A percentile compares a stretch with the other conserved stretches of the same genome.
These are phyloP conservation scores for Oryza punctata DNA, from an alignment of 176 grass and related monocot species.

Conservation along the genomic window DNA sequence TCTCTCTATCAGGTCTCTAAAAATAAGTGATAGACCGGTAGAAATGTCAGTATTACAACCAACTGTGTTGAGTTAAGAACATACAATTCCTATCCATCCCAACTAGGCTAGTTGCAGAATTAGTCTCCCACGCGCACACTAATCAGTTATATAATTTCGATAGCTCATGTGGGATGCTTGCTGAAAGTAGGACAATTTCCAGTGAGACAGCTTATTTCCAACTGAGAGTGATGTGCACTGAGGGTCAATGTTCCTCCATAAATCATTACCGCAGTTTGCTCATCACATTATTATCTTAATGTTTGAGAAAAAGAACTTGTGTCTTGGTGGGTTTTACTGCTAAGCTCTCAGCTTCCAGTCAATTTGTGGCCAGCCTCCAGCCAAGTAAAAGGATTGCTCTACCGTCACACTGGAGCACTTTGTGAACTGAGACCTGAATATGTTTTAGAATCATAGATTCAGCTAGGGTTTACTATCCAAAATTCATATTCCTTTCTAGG, in stretches of 20 bases:
- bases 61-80: neutral
- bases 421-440: neutral
- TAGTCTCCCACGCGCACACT: too few species aligned
- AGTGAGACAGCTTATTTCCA: neutral
- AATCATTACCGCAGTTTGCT: neutral
- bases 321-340: neutral
- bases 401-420: neutral
- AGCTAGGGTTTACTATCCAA: neutral
- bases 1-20: too few species aligned
- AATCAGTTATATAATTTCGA: neutral
- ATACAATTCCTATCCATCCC: too few species aligned
- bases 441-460: neutral
- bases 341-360: neutral
- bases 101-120: too few species aligned
- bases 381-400: constrained; percentile 11
- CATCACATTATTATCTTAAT: neutral
- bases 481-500: constrained; percentile 2
- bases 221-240: too few species aligned
- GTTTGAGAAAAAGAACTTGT: neutral
- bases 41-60: neutral
- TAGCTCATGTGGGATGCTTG: neutral
- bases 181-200: neutral
- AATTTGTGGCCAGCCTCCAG: neutral
- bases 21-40: neutral
- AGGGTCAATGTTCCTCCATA: neutral